Percentiles rank a stretch among this genome's conserved stretches.
Evolutionary conservation across 1,284 basidiomycete genomes (phyloP).

Genomic region (Leccinum subfulvum): DNA sequence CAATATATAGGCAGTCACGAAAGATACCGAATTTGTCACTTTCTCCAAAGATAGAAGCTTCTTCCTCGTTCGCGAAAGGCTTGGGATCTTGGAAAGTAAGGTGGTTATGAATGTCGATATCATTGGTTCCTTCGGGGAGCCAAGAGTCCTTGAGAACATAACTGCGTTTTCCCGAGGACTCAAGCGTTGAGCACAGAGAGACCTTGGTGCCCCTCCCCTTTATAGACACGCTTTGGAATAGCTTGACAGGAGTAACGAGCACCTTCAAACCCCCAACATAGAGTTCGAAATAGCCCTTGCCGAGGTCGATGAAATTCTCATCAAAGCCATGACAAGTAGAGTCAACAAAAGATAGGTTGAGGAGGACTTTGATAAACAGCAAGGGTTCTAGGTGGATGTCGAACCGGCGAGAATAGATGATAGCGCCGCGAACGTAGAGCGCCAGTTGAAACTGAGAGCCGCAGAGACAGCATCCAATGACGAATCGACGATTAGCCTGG

Average conservation of each 20-base stretch:
- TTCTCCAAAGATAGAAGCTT: not conserved
- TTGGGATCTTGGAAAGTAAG: not conserved
- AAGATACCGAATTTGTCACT: not conserved
- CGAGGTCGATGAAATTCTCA: not conserved
- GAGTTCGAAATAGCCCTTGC: not conserved
- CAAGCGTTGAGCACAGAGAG: not conserved
- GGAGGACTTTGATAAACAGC: not conserved
- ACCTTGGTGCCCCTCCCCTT: not conserved
- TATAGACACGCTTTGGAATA: not conserved
- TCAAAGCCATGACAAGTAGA: not conserved
- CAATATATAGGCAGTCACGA: not conserved
- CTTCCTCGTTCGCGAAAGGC: not conserved
- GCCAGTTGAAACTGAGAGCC: not conserved
- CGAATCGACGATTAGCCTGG: not conserved
- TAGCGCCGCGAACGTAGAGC: not conserved
- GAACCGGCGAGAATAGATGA: not conserved
- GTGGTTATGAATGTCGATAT: not conserved
- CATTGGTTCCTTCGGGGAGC: not conserved
- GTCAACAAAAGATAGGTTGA: not conserved
- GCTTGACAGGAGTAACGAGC: not conserved
- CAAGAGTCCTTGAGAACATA: not conserved
- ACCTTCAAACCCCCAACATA: not conserved
- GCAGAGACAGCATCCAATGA: not conserved
- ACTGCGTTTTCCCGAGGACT: not conserved
- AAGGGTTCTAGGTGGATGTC: not conserved